A percentile compares a stretch with the other conserved stretches of the same genome.
phyloP scores from a whole-genome alignment of 768 basidiomycete genomes.

The Boletus pseudo-olivaceus region DNA sequence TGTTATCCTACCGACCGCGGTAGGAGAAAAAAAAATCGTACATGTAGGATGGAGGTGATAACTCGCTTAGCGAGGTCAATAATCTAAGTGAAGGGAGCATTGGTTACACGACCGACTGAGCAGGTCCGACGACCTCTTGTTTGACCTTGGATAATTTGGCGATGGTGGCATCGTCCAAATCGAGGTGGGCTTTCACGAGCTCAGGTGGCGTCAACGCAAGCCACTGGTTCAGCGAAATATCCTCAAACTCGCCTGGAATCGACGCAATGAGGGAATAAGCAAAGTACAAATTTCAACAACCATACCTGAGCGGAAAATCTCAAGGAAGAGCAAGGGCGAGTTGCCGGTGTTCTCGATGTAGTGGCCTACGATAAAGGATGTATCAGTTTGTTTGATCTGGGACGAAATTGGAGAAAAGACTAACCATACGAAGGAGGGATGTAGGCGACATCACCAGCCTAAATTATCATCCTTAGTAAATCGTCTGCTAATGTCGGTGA shows the following conservation, averaged over 20 bases:
- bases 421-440: slow-evolving; percentile 24
- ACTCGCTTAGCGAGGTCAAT: background rate
- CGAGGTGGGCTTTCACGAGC: slow-evolving; percentile 61
- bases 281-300: background rate
- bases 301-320: slow-evolving; percentile 57
- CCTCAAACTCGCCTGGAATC: slow-evolving; percentile 44
- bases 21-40: slow-evolving; percentile 7
- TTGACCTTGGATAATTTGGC: slow-evolving; percentile 50
- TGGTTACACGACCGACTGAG: background rate
- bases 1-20: background rate
- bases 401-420: background rate
- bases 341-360: slow-evolving; percentile 68
- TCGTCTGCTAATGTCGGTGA: background rate
- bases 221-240: slow-evolving; percentile 59
- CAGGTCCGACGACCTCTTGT: slow-evolving; percentile 41
- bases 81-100: background rate
- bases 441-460: slow-evolving; percentile 30
- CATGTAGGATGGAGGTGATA: slow-evolving; percentile 7
- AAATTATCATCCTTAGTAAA: slow-evolving; percentile 10
- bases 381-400: background rate
- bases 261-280: background rate
- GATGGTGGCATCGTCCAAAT: slow-evolving; percentile 49
- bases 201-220: slow-evolving; percentile 56
- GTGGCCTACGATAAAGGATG: slow-evolving; percentile 41
- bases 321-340: slow-evolving; percentile 53